Conservation (phyloP, 805 yeast genomes). For the Yarrowia bubula region DNA sequence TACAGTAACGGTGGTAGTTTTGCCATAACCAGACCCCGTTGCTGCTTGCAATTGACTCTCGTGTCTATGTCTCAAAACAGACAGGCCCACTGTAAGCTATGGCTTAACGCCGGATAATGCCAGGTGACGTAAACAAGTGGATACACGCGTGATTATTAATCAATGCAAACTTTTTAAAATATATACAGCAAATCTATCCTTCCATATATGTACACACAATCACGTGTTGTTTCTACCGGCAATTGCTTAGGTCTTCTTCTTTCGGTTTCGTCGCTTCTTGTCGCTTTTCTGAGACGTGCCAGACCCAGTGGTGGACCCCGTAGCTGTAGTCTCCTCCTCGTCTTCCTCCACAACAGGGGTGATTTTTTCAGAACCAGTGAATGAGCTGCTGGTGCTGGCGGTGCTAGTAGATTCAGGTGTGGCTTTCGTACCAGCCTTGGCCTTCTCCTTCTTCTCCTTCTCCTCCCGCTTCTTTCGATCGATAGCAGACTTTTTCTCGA, state of each 20-base stretch:
- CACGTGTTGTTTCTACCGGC: neutral
- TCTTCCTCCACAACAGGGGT: slow-evolving; percentile 10
- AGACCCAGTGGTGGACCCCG: neutral
- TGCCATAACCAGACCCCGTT: too few species aligned
- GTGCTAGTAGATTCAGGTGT: neutral
- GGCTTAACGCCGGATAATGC: neutral
- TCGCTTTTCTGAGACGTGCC: neutral
- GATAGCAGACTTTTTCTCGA: slow-evolving; percentile 72
- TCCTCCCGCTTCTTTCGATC: slow-evolving; percentile 52
- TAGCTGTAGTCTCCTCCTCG: neutral
- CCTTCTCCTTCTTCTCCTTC: slow-evolving; percentile 6
- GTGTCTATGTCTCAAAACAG: too few species aligned
- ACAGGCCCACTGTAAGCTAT: neutral
- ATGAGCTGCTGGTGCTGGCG: neutral
- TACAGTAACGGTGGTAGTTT: too few species aligned
- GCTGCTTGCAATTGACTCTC: too few species aligned
- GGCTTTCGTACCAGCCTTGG: neutral
- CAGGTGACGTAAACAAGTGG: neutral
- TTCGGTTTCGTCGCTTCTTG: slow-evolving; percentile 9
- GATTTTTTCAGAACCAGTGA: neutral
- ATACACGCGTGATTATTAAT: neutral
- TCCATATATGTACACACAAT: neutral
- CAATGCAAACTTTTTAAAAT: slow-evolving; percentile 8
- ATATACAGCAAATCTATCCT: neutral
- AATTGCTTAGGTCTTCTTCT: neutral